These are phyloP conservation scores for Gracilaria domingensis DNA, from an alignment of 23 red algal species.

Conservation along the genomic window DNA sequence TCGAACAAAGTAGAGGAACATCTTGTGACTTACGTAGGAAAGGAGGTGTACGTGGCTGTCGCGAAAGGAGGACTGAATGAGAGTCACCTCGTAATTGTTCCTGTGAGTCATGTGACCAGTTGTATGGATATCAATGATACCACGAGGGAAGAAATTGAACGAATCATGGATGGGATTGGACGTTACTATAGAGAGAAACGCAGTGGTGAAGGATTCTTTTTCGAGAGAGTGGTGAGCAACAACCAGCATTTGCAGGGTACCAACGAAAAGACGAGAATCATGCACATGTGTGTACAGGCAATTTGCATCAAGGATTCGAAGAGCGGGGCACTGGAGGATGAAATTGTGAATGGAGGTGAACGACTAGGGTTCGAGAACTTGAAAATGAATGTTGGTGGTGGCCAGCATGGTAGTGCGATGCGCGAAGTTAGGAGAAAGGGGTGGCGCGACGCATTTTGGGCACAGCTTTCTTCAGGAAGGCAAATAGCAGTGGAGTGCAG, in stretches of 20 bases:
- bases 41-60: slow-evolving; percentile 6
- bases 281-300: slow-evolving; percentile 30
- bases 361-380: slow-evolving; percentile 8
- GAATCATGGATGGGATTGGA: slow-evolving; percentile 18
- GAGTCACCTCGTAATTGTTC: slow-evolving; percentile 27
- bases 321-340: slow-evolving; percentile 2
- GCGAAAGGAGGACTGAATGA: slow-evolving; percentile 25
- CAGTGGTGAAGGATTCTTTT: neutral
- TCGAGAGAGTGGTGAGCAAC: slow-evolving; percentile 4
- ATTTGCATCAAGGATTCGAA: neutral
- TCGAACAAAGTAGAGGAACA: slow-evolving; percentile 19
- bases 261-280: neutral
- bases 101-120: slow-evolving; percentile 9
- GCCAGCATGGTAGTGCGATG: neutral
- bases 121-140: neutral
- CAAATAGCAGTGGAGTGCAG: neutral
- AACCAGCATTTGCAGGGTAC: neutral
- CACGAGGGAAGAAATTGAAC: slow-evolving; percentile 1
- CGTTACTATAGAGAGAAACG: slow-evolving; percentile 1
- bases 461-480: neutral
- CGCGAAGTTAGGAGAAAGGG: slow-evolving; percentile 8
- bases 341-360: neutral
- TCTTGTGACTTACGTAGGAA: slow-evolving; percentile 15
- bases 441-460: slow-evolving; percentile 18
- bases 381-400: neutral